Conservation (phyloP, 139 green algal species). For the Picochlorum costavermella region DNA sequence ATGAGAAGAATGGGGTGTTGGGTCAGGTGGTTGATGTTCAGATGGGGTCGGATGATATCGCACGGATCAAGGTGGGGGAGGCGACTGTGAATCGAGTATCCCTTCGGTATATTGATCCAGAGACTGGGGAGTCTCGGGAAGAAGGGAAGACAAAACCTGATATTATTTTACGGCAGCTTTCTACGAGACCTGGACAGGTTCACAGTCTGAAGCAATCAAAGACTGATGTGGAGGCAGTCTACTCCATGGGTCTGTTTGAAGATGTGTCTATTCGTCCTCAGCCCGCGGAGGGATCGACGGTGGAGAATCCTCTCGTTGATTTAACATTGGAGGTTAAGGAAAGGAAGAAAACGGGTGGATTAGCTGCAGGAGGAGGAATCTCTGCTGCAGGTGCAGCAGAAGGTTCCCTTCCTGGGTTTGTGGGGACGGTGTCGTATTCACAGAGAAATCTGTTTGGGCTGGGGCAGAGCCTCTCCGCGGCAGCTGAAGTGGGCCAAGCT, state of each 20-base stretch:
- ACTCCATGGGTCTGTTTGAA: constrained; percentile 87
- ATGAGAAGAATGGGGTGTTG: constrained; percentile 72
- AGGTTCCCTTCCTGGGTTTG: constrained; percentile 67
- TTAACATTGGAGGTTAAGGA: constrained; percentile 79
- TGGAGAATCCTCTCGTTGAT: constrained; percentile 54
- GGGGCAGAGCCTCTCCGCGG: constrained; percentile 77
- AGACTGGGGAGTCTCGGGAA: constrained; percentile 53
- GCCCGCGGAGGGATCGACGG: constrained; percentile 61
- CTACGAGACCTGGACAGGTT: constrained; percentile 58
- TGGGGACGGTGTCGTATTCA: constrained; percentile 76
- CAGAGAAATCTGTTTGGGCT: constrained; percentile 85
- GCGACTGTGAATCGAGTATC: constrained; percentile 59
- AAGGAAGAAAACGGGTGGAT: constrained; percentile 70
- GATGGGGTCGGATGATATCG: constrained; percentile 30
- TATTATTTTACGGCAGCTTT: constrained; percentile 72
- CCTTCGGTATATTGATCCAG: constrained; percentile 67
- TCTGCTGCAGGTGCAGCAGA: constrained; percentile 38
- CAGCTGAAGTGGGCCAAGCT: constrained; percentile 69
- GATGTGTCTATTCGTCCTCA: constrained; percentile 83
- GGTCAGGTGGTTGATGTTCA: constrained; percentile 70
- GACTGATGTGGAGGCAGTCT: constrained; percentile 83
- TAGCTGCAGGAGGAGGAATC: constrained; percentile 77
- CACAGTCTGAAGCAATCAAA: constrained; percentile 68
- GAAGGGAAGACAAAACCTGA: constrained; percentile 67
- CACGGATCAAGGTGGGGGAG: constrained; percentile 51